A percentile compares a stretch with the other conserved stretches of the same genome.
Conservation (phyloP, 805 yeast genomes). For the Teunomyces stri region DNA sequence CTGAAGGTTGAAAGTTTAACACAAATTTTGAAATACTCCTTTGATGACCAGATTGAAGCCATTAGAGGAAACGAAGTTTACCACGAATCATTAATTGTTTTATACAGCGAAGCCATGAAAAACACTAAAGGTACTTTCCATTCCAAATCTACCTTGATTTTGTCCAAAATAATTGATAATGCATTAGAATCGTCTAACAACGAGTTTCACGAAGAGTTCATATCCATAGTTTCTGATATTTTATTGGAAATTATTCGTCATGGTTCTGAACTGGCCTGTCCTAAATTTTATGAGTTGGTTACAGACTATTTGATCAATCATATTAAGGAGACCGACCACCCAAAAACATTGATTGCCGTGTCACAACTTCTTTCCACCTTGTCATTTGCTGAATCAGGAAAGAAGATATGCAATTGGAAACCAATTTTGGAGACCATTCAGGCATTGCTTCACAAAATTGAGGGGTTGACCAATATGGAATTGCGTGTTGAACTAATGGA, state of each 20-base stretch:
- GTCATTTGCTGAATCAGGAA: constrained; percentile 69
- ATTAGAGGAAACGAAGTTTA: constrained; percentile 45
- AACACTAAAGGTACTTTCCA: constrained; percentile 73
- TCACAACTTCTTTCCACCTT: constrained; percentile 46
- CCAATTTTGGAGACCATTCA: constrained; percentile 20
- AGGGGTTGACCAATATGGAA: constrained; percentile 4
- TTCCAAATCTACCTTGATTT: constrained; percentile 59
- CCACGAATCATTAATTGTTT: constrained; percentile 53
- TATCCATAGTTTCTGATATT: constrained; percentile 53
- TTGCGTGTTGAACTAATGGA: constrained; percentile 16
- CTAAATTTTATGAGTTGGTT: constrained; percentile 39
- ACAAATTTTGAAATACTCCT: constrained; percentile 43
- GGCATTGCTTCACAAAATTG: constrained; percentile 18
- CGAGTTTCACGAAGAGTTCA: constrained; percentile 8
- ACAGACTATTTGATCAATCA: constrained; percentile 17
- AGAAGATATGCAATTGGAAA: constrained; percentile 56
- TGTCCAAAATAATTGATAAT: constrained; percentile 43
- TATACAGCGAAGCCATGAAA: constrained; percentile 72
- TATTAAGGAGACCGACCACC: constrained; percentile 6
- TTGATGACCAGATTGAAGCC: constrained; percentile 30
- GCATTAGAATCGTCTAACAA: constrained; percentile 12
- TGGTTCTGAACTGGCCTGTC: constrained; percentile 49
- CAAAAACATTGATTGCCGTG: constrained; percentile 14
- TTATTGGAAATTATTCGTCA: constrained; percentile 52
- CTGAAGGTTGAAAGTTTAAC: constrained; percentile 48